Evolutionary conservation across 2,329 filamentous ascomycete species (phyloP), one percentile per base, ranked within the genome.

Genomic region (Capronia epimyces): DNA sequence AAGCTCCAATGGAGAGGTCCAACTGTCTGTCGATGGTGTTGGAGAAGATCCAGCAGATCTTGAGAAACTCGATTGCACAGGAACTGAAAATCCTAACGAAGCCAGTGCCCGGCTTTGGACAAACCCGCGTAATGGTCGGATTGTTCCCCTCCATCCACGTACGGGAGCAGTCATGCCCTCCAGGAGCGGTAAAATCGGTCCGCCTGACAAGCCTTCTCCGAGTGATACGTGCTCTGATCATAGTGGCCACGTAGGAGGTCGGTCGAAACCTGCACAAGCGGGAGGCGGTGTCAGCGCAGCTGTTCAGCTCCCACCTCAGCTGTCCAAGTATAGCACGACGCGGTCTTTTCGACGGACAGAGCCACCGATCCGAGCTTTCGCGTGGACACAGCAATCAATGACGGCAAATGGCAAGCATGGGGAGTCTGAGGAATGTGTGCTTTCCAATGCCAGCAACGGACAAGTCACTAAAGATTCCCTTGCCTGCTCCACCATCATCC

Each of bases 401-500:
- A 20, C 18, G 6, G 4, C 6, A 9, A 18, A 5, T 18, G 13
- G 34, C 18, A 37, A 37, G 34, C 34, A 37, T 9, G 34, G 8
- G 6, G 16, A 37, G 16, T 32, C 29, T 32, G 29, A 3, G 3
- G 3, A 20, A 13, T 18, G 22, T n/a, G 10, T 15, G 22, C 9
- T 29, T n/a, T 16, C n/a, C 15, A 8, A 20, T 18, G n/a, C 13
- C 10, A 12, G 34, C 20, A 34, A 10, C n/a, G 20, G 39, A 13
- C 39, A 24, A 18, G 45, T 54, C 3, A 49, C 45, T 1, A 54
- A 36, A 45, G 62, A 71, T 3, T 76, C 75, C 0, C 70, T 96
- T 7, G 64, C 67, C 1, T 64, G 69, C 6, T 86, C 87, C 0
- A 69, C 78, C 43, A 73, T 95, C 0, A 77, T 98, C 36, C 77